Evolutionary conservation across 352 stramenopile species (phyloP), one percentile per base, ranked within the genome.

Genomic region (Detonula confervacea): DNA sequence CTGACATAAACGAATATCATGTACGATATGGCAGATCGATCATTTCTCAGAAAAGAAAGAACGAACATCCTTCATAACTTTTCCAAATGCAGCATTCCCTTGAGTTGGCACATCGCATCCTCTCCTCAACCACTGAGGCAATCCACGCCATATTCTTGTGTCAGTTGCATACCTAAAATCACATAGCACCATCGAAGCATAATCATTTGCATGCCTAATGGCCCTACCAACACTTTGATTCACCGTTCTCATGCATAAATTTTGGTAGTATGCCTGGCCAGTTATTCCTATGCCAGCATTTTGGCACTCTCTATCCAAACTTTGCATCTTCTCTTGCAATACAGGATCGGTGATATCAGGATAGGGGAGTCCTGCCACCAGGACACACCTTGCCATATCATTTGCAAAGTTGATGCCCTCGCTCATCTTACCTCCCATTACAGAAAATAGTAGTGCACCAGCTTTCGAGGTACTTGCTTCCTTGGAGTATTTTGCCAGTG

Each of bases 371-470:
- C 98, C 98, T 27, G 99, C 97, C 87, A 99, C 98, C 12, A 99
- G 92, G 25, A 99, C 96, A 75, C 96, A 92, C 27, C 96, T 87
- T 24, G 97, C 97, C 63, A 99, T 92, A 6, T 99, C 96, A 78
- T 99, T 96, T 68, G 93, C 97, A 84, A 99, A 99, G 79, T 99
- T 99, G 87, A 99, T 99, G 25, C 98, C 98, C 92, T 99, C 98
- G 1, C 95, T 98, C 91, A 99, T 98, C 87, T 99, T 99, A 0
- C 97, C 98, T 11, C 97, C 97, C 25, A 99, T 96, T 0, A 99
- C 97, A 70, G 95, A 98, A 16, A 99, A 92, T 0, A 99, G 69
- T 29, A 92, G 51, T 25, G 79, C 77, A 22, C 81, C 87, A 14
- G 52, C 55, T 24, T 52, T 68, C 27, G 33, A 62, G 16, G 56